Conservation (phyloP, 2,329 filamentous ascomycete species). For the Aspergillus ochraceus region DNA sequence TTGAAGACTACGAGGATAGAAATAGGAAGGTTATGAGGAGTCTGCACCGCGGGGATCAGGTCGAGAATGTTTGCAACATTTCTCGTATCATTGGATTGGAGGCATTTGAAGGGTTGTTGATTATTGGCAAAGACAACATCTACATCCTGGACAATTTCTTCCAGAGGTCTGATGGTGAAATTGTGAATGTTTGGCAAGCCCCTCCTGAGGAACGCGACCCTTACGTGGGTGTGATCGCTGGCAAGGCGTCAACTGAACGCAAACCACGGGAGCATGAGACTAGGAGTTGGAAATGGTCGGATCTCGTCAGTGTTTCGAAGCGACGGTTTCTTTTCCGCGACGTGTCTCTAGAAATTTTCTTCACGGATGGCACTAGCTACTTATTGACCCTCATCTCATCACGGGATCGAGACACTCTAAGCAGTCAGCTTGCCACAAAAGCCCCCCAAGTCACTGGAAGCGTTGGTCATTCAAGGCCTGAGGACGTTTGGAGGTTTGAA, state of each 20-base stretch:
- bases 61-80: slow-evolving; percentile 92
- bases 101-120: slow-evolving; percentile 87
- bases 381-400: slow-evolving; percentile 80
- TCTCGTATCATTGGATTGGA: slow-evolving; percentile 93
- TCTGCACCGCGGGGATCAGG: slow-evolving; percentile 83
- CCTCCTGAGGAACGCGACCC: slow-evolving; percentile 89
- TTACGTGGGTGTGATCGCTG: slow-evolving; percentile 90
- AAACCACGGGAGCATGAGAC: slow-evolving; percentile 72
- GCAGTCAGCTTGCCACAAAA: slow-evolving; percentile 71
- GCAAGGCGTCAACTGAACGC: slow-evolving; percentile 64
- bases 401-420: slow-evolving; percentile 74
- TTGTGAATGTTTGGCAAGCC: slow-evolving; percentile 94
- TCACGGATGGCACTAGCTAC: slow-evolving; percentile 94
- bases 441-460: slow-evolving; percentile 76
- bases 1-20: slow-evolving; percentile 92
- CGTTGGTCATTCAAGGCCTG: slow-evolving; percentile 69
- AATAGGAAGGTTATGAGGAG: slow-evolving; percentile 97
- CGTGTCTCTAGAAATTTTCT: slow-evolving; percentile 95
- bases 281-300: slow-evolving; percentile 88
- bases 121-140: slow-evolving; percentile 85
- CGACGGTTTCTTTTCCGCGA: slow-evolving; percentile 92
- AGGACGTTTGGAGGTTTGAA: slow-evolving; percentile 91
- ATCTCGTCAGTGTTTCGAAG: slow-evolving; percentile 94
- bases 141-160: slow-evolving; percentile 98
- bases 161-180: slow-evolving; percentile 90